Base-by-base conservation (phyloP, 257 asterid genomes). In the Fraxinus pennsylvanica region DNA sequence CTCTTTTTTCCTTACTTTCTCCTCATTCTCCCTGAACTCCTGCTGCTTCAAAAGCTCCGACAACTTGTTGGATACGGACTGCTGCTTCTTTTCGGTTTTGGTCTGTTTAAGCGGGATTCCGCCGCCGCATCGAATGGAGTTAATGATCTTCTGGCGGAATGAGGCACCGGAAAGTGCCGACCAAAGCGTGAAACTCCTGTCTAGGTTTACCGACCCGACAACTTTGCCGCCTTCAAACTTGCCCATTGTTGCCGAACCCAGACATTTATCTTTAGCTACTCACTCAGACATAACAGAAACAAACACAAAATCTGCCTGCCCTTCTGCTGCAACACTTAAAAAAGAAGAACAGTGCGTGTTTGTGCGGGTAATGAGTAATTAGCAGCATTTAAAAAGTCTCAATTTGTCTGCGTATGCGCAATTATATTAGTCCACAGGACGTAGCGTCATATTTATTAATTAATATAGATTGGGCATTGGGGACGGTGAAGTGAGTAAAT, bases 81-180 rank as follows among this genome's bases (percentile, higher is more conserved):
- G 66, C 41, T 33, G 27, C 72, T 14, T 77, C 66, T 81, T 76
- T 29, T 66, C 84, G 57, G 84, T 66, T 79, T 82, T 79, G 67
- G 82, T 86, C 43, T 10, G 27, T 76, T 71, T 19, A 63, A 74
- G 81, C 69, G 71, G 22, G 68, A 61, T 61, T 61, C 68, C 68
- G 15, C 89, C 86, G 74, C 98, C 95, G 83, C 98, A 90, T 6
- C 92, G 87, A 66, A 94, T 85, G 15, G 92, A 83, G 82, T 92
- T 93, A 7, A 94, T 86, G 85, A 94, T 83, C 73, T 88, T 72
- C 41, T 12, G 14, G 32, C 32, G 68, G 68, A 61, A 54, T 19
- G 65, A 54, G 65, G 65, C 65, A 2, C 25, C 12, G 27, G 65
- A 54, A 54, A 54, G 19, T 54, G 65, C 65, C 9, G 92, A 88